Base-by-base conservation (phyloP, 208 protist genomes). In the Leptomonas pyrrhocoris region DNA sequence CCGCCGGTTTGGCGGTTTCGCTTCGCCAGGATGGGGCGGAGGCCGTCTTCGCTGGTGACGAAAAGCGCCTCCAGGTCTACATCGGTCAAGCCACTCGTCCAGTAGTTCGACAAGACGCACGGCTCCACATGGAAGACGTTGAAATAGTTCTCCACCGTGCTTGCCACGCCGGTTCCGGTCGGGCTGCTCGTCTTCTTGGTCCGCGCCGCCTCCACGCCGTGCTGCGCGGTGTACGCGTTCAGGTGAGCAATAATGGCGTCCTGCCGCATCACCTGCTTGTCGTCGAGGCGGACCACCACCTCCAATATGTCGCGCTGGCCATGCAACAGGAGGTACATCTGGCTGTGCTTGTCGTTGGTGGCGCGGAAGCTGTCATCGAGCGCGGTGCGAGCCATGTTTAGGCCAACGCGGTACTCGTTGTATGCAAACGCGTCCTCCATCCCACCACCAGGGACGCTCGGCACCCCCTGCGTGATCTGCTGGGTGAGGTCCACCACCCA, bases 71-170 rank as follows among this genome's bases (percentile, higher is more conserved):
- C 80, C 27, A 95, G 75, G 55, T 95, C 90, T 16, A 79, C 59
- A 30, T 92, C 77, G 8, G 74, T 85, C 58, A 85, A 77, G 2
- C 73, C 78, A 51, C 79, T 89, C 31, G 74, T 62, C 88, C 90
- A 95, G 76, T 95, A 95, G 72, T 83, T 88, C 25, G 83, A 86
- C 45, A 86, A 67, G 70, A 86, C 74, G 51, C 90, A 95, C 36
- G 90, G 90, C 82, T 92, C 81, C 16, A 95, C 85, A 67, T 87
- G 80, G 30, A 88, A 89, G 30, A 95, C 60, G 48, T 88, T 85
- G 73, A 93, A 90, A 68, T 87, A 90, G 69, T 80, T 74, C 25
- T 80, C 83, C 53, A 77, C 64, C 54, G 51, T 30, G 53, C 48
- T 71, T 45, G 48, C 46, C 62, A 60, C 56, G 19, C 21, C 8